Evolutionary conservation across 768 basidiomycete genomes (phyloP), one percentile per base, ranked within the genome.

Genomic region (Lactarius trivialis): DNA sequence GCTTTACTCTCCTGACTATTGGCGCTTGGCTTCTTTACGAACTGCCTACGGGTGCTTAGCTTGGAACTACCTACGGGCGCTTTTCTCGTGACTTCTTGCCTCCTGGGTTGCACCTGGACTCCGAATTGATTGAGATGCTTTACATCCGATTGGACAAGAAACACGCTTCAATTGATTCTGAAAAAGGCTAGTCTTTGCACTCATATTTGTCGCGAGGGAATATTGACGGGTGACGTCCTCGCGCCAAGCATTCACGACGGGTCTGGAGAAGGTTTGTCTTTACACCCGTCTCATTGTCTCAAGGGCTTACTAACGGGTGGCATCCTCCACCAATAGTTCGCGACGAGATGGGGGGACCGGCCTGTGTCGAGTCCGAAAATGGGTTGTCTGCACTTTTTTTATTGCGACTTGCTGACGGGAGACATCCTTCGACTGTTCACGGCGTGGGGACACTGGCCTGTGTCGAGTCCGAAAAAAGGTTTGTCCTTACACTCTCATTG

Each of bases 1-100:
- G 17, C 24, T 17, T 8, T 8, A 30, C 17, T 30, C 28, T n/a
- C 28, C 32, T 24, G 21, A 19, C 24, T 8, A 21, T 24, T 28
- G 32, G 15, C 36, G 51, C 50, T 60, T 55, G 19, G 52, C 33
- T 48, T 45, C 53, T 37, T 28, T 34, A 30, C n/a, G 45, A 24
- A 19, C 52, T 55, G 43, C 34, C 60, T 49, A 55, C 30, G 43
- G 53, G 52, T 24, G 51, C 52, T 53, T 34, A 32, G 59, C 59
- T 45, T 41, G n/a, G n/a, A n/a, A n/a, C n/a, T n/a, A n/a, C 53
- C 30, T 54, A 36, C 21, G 33, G 30, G 53, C 21, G 53, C 53
- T 54, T 33, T 11, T 4, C 21, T 48, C 12, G 45, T 24, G 24
- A 26, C 45, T 24, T 36, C 24, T 19, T 33, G 39, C 14, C n/a